Evolutionary conservation across 1,284 basidiomycete species (phyloP), one percentile per base, ranked within the genome.

Genomic region (Tilletia indica): DNA sequence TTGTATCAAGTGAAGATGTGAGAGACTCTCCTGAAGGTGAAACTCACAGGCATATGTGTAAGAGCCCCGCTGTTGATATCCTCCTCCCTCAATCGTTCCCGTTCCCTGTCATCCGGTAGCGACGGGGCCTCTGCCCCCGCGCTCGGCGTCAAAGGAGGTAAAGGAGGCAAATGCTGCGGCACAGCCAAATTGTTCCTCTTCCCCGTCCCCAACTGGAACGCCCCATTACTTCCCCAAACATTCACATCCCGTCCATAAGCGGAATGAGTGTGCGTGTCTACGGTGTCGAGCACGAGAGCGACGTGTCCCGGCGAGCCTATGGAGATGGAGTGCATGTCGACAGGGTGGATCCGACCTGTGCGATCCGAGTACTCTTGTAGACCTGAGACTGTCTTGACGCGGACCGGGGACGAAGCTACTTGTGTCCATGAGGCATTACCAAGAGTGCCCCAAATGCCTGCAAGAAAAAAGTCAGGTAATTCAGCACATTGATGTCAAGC

Each of bases 331-430:
- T 90, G 86, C 9, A 93, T 91, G 36, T 86, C 85, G 69, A 97
- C 89, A 0, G 93, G 89, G 68, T 90, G 87, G 70, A 92, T 86
- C 39, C 90, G 92, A 93, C 83, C 38, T 34, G 68, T 64, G n/a
- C 70, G 1, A 34, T 49, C 49, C 11, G 70, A 61, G 8, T 19
- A 77, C 70, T 80, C 93, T 36, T 89, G 86, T 36, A 96, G 86
- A 6, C 93, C 93, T 78, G 92, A 94, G 69, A 97, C 88, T 63
- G 89, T 90, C 86, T 91, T 93, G 25, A 93, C 91, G 70, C 90
- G 89, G 0, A 89, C 87, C 0, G 93, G 93, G 58, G 87, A 87
- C 42, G 89, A 88, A 76, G 91, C 91, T 0, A 90, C 89, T 75
- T 89, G 93, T 78, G 88, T 91, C 87, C 89, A 95, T 61, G 88